These are phyloP conservation scores for Colletotrichum tropicicola DNA, from an alignment of 2,329 filamentous ascomycete genomes.

Conservation along the genomic window DNA sequence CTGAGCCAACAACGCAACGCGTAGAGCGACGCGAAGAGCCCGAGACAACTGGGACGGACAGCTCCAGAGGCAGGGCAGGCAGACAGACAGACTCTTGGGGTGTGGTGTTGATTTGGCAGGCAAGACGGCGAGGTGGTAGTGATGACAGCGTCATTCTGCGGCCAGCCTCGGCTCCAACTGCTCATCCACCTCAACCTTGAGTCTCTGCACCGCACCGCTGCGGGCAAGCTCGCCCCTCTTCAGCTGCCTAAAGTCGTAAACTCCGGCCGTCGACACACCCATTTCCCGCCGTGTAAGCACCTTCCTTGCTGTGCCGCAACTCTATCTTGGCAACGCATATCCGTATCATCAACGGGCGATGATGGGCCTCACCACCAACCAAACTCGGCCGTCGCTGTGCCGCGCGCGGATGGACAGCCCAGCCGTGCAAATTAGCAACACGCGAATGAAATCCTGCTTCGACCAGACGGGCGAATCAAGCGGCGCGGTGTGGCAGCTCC, in stretches of 20 bases:
- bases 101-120: not conserved
- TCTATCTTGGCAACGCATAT: not conserved
- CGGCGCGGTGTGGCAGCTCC: not conserved
- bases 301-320: constrained; percentile 1
- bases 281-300: too few species aligned
- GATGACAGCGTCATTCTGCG: not conserved
- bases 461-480: constrained; percentile 12
- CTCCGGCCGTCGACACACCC: too few species aligned
- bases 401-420: too few species aligned
- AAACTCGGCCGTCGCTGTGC: too few species aligned
- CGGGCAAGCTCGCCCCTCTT: not conserved
- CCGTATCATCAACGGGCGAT: not conserved
- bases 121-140: not conserved
- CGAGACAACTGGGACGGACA: not conserved
- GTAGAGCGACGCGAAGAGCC: not conserved
- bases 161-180: not conserved
- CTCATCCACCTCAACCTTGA: not conserved
- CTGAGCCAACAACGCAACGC: not conserved
- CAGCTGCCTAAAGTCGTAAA: not conserved
- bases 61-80: not conserved
- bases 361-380: not conserved
- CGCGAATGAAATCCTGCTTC: too few species aligned
- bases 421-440: too few species aligned
- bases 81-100: not conserved
- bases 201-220: not conserved